Evolutionary conservation across 306 rosid species (phyloP).

Genomic region (Pyrus betulifolia): DNA sequence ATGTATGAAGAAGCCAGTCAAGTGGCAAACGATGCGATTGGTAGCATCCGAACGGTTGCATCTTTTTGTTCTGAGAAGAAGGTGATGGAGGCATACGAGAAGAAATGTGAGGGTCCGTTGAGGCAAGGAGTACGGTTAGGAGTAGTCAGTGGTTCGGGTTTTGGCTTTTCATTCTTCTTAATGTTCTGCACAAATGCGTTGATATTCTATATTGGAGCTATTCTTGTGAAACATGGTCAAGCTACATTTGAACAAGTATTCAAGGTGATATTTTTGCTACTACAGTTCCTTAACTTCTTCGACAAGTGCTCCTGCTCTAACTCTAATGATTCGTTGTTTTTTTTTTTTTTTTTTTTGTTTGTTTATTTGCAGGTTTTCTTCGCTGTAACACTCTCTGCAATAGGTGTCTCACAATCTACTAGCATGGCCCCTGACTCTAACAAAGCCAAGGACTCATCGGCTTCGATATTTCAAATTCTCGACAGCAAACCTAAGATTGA

Average conservation of each 20-base stretch:
- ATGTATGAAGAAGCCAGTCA: conserved; percentile 98
- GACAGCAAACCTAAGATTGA: conserved; percentile 65
- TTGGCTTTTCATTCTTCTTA: conserved; percentile 54
- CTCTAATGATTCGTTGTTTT: not conserved
- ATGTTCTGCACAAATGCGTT: conserved; percentile 68
- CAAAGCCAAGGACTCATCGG: conserved; percentile 84
- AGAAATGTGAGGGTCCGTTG: conserved; percentile 56
- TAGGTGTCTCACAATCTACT: conserved; percentile 58
- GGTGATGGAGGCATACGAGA: conserved; percentile 60
- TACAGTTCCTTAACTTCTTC: not conserved
- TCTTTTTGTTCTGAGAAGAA: conserved; percentile 82
- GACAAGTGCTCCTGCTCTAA: not conserved
- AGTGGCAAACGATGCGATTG: conserved; percentile 85
- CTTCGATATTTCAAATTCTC: conserved; percentile 68
- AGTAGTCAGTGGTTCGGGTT: conserved; percentile 62
- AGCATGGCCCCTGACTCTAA: conserved; percentile 65
- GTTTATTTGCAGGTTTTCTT: conserved; percentile 57
- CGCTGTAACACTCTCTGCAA: conserved; percentile 65
- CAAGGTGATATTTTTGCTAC: conserved; percentile 39
- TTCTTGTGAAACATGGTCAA: conserved; percentile 39
- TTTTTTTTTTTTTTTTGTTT: not conserved
- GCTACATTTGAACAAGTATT: conserved; percentile 79
- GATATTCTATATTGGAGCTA: conserved; percentile 64
- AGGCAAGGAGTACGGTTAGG: conserved; percentile 61
- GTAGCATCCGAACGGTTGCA: conserved; percentile 86